Percentiles rank a stretch among this genome's conserved stretches.
phyloP scores from a whole-genome alignment of 192 early-diverging fungal genomes.

The Paraglomus brasilianum region DNA sequence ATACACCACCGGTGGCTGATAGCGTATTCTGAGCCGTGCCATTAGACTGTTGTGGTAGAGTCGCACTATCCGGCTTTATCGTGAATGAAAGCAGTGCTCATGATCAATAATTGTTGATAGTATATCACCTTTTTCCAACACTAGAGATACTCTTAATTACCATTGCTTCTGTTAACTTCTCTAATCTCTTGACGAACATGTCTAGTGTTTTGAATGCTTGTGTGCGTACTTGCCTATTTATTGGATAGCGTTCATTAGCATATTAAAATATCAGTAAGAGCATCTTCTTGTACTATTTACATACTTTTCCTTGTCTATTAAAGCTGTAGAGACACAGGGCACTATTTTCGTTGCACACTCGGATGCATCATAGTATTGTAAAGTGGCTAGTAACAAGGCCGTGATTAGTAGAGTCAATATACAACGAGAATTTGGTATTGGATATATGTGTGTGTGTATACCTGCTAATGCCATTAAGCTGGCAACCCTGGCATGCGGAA shows the following conservation, averaged over 20 bases:
- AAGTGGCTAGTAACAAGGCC: constrained; percentile 53
- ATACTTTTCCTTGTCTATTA: constrained; percentile 81
- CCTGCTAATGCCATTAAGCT: constrained; percentile 74
- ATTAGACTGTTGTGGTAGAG: constrained; percentile 31
- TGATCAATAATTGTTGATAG: neutral
- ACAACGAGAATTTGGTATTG: constrained; percentile 20
- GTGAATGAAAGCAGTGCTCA: neutral
- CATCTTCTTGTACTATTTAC: constrained; percentile 17
- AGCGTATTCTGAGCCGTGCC: constrained; percentile 34
- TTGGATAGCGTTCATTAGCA: neutral
- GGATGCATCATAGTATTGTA: constrained; percentile 62
- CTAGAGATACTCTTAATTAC: constrained; percentile 1
- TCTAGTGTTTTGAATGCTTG: constrained; percentile 82
- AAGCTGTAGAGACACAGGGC: constrained; percentile 63
- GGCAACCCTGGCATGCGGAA: constrained; percentile 84
- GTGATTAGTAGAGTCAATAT: neutral
- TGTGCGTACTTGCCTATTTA: constrained; percentile 63
- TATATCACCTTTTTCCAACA: constrained; percentile 3
- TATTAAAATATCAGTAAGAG: neutral
- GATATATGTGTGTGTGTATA: constrained; percentile 4
- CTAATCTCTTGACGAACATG: constrained; percentile 62
- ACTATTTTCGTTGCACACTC: constrained; percentile 76
- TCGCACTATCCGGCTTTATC: constrained; percentile 52
- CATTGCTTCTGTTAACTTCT: constrained; percentile 70
- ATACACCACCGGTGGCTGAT: constrained; percentile 29